A percentile compares a stretch with the other conserved stretches of the same genome.
phyloP scores from a whole-genome alignment of 441 rosid genomes.

The Gossypium trilobum region DNA sequence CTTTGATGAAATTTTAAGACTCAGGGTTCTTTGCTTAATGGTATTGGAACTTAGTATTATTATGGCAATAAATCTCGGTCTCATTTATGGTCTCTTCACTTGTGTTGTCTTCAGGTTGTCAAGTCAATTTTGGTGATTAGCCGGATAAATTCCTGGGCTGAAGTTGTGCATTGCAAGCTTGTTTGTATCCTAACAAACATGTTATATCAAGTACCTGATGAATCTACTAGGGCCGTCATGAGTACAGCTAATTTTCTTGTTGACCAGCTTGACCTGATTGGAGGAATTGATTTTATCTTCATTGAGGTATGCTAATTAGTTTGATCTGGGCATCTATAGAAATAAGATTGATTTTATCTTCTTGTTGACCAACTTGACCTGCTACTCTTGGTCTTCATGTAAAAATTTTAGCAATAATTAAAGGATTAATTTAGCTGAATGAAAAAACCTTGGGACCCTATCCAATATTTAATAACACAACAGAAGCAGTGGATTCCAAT shows the following conservation, averaged over 20 bases:
- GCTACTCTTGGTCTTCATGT: not conserved
- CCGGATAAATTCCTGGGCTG: conserved; percentile 90
- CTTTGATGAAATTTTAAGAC: not conserved
- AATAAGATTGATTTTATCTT: not conserved
- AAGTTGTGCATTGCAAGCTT: conserved; percentile 89
- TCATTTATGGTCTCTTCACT: not conserved
- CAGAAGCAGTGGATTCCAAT: not conserved
- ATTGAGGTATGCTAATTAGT: conserved; percentile 49
- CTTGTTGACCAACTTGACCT: not conserved
- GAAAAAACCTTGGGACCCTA: not conserved
- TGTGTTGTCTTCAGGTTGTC: conserved; percentile 51
- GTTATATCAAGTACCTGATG: conserved; percentile 71
- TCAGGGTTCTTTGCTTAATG: not conserved
- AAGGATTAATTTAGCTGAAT: not conserved
- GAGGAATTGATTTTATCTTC: conserved; percentile 88
- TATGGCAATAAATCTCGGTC: not conserved
- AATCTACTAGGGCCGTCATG: conserved; percentile 29
- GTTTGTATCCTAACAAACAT: conserved; percentile 79
- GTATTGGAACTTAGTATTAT: not conserved
- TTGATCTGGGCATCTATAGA: not conserved
- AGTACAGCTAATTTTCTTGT: conserved; percentile 53
- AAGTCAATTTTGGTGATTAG: conserved; percentile 63
- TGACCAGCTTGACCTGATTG: conserved; percentile 84
- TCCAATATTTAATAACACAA: not conserved
- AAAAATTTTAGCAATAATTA: not conserved